Conservation (phyloP, 176 grass and related monocot species). For the Musa acuminata region DNA sequence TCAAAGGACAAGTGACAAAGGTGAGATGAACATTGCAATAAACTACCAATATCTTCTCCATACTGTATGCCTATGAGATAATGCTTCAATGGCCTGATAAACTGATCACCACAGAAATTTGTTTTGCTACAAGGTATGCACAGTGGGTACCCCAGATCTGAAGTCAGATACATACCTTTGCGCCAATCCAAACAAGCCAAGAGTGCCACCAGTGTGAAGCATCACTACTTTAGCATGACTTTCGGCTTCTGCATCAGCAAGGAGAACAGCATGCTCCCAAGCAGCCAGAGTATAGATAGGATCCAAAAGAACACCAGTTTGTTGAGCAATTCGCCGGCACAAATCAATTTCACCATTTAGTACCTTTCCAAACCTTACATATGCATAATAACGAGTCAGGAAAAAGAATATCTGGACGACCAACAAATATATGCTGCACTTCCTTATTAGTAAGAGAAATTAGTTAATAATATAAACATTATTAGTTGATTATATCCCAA, state of each 20-base stretch:
- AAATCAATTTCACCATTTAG: slow-evolving; percentile 51
- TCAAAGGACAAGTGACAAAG: too few species aligned
- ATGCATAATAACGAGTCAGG: slow-evolving; percentile 2
- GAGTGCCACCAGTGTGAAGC: slow-evolving; percentile 84
- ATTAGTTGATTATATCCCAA: too few species aligned
- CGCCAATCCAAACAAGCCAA: slow-evolving; percentile 75
- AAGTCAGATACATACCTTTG: slow-evolving; percentile 56
- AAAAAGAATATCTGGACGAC: neutral
- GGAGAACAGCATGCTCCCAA: slow-evolving; percentile 58
- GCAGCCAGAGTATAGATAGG: slow-evolving; percentile 80
- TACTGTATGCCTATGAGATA: too few species aligned
- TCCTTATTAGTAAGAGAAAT: neutral
- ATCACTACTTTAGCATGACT: slow-evolving; percentile 47
- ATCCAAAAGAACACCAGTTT: slow-evolving; percentile 72
- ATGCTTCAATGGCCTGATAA: too few species aligned
- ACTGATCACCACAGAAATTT: neutral
- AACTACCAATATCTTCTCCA: too few species aligned
- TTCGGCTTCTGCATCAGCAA: slow-evolving; percentile 23
- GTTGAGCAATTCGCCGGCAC: slow-evolving; percentile 52
- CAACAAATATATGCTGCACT: neutral
- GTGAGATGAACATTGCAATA: too few species aligned
- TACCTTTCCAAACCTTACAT: slow-evolving; percentile 72
- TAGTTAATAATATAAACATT: too few species aligned
- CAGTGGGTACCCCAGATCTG: neutral
- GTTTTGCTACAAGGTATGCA: neutral